phyloP scores from a whole-genome alignment of 2,329 filamentous ascomycete species.

The Aspergillus sp. region DNA sequence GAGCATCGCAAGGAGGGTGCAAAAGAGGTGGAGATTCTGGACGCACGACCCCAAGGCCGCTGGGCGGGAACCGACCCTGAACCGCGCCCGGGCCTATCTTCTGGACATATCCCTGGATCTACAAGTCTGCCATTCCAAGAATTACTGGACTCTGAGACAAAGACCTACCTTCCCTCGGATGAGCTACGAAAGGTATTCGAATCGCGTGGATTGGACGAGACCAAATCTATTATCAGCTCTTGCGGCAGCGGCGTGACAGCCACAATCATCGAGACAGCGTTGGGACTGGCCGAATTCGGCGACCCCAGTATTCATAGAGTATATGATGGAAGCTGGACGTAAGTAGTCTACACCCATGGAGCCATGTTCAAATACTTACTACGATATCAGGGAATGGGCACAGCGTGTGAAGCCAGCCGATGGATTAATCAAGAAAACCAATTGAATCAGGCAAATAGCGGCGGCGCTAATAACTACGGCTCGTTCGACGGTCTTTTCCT shows the following conservation, averaged over 20 bases:
- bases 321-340: conserved; percentile 99
- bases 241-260: conserved; percentile 96
- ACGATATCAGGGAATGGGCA: conserved; percentile 48
- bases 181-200: conserved; percentile 75
- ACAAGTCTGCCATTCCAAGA: conserved; percentile 78
- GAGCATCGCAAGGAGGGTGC: conserved; percentile 79
- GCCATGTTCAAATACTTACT: background rate
- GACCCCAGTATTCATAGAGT: conserved; percentile 66
- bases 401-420: conserved; percentile 48
- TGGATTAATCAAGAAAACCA: conserved; percentile 45
- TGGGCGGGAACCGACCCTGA: conserved; percentile 84
- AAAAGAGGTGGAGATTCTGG: conserved; percentile 82
- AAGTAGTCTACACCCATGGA: conserved; percentile 46
- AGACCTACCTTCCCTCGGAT: conserved; percentile 71
- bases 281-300: conserved; percentile 75
- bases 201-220: conserved; percentile 74
- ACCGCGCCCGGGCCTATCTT: conserved; percentile 79
- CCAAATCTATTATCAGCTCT: conserved; percentile 78
- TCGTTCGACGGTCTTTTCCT: background rate
- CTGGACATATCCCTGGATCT: conserved; percentile 88
- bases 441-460: conserved; percentile 11
- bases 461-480: background rate
- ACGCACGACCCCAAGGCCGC: conserved; percentile 76
- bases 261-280: conserved; percentile 81
- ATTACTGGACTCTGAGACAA: conserved; percentile 78